These are phyloP conservation scores for Batrachochytrium dendrobatidis DNA, from an alignment of 371 early-diverging fungal genomes.

Conservation along the genomic window DNA sequence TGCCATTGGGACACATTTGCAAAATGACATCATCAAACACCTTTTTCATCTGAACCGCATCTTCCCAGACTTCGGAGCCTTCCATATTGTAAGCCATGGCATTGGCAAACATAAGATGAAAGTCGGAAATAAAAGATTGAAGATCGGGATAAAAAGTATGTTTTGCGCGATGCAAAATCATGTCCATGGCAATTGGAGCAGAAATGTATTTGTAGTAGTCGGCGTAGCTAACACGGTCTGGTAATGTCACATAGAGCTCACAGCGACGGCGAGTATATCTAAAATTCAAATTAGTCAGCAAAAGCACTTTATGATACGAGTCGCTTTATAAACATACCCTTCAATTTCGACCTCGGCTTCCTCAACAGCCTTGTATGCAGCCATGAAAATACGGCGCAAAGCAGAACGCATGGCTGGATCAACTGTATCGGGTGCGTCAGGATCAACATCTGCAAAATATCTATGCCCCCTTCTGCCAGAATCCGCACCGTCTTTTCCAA, in stretches of 20 bases:
- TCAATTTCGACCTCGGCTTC: slow-evolving; percentile 17
- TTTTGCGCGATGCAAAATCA: slow-evolving; percentile 30
- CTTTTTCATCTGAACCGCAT: slow-evolving; percentile 53
- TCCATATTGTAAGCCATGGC: slow-evolving; percentile 73
- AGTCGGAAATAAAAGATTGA: slow-evolving; percentile 54
- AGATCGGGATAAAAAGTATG: slow-evolving; percentile 43
- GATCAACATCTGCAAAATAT: slow-evolving; percentile 23
- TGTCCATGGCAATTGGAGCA: slow-evolving; percentile 48
- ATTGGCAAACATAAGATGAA: slow-evolving; percentile 66
- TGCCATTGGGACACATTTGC: slow-evolving; percentile 13
- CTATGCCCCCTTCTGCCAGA: slow-evolving; percentile 13
- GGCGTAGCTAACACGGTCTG: slow-evolving; percentile 28
- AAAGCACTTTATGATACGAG: neutral
- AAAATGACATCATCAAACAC: slow-evolving; percentile 12
- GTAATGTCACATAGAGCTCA: slow-evolving; percentile 30
- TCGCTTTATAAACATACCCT: slow-evolving; percentile 14
- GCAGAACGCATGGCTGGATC: slow-evolving; percentile 17
- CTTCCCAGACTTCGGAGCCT: slow-evolving; percentile 66
- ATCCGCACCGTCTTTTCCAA: neutral
- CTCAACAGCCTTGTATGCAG: slow-evolving; percentile 25
- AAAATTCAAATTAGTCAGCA: neutral
- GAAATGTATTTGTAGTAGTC: slow-evolving; percentile 51
- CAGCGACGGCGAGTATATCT: slow-evolving; percentile 17
- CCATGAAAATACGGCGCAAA: slow-evolving; percentile 19
- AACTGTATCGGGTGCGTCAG: slow-evolving; percentile 22